Percentiles rank a stretch among this genome's conserved stretches.
Conservation (phyloP, 345 rosid genomes). For the Clausena lansium region DNA sequence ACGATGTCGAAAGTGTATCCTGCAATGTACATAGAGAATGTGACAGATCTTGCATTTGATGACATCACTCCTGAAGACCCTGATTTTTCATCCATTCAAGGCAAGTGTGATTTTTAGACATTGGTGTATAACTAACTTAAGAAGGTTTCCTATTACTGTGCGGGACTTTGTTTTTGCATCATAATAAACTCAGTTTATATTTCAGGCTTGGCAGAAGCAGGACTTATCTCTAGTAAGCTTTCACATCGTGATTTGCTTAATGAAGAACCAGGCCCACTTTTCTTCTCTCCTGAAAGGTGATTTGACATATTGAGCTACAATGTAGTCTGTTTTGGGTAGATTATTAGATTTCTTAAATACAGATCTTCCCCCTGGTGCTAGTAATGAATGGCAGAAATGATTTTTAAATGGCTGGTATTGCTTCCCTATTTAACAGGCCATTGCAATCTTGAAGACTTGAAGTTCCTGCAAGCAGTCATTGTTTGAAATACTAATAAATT, state of each 20-base stretch:
- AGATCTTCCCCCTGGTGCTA: not conserved
- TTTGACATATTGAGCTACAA: slow-evolving; percentile 2
- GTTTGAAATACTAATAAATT: not conserved
- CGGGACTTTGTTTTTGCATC: not conserved
- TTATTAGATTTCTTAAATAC: not conserved
- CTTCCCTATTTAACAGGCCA: not conserved
- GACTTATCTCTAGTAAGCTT: slow-evolving; percentile 90
- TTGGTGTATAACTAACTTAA: not conserved
- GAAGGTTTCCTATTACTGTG: slow-evolving; percentile 1
- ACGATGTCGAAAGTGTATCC: slow-evolving; percentile 83
- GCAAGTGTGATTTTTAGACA: slow-evolving; percentile 33
- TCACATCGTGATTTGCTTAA: slow-evolving; percentile 58
- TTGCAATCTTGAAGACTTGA: not conserved
- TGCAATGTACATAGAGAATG: slow-evolving; percentile 91
- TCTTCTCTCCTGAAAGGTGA: slow-evolving; percentile 83
- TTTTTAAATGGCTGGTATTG: not conserved
- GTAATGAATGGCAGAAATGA: not conserved
- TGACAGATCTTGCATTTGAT: slow-evolving; percentile 90
- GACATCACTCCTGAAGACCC: slow-evolving; percentile 83
- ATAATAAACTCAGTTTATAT: slow-evolving; percentile 25
- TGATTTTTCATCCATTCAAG: slow-evolving; percentile 94
- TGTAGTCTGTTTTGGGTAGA: not conserved
- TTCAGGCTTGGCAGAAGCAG: slow-evolving; percentile 98
- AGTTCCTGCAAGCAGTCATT: not conserved
- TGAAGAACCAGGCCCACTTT: slow-evolving; percentile 40